Evolutionary conservation across 169 alveolate genomes (phyloP).

Genomic region (Cryptosporidium tyzzeri): DNA sequence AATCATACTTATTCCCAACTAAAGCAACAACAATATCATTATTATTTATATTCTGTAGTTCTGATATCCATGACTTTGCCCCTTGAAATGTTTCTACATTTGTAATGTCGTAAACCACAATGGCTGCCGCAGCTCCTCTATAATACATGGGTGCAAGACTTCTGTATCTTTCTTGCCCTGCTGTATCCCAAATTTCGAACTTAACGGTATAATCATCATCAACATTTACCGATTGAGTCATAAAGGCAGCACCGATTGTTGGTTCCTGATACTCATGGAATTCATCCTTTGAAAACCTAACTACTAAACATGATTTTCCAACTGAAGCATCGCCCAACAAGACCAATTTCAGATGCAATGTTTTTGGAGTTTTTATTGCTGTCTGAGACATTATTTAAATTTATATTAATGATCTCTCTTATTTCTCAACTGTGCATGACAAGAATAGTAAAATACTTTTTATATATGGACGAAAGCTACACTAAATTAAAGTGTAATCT

Average conservation of each 20-base stretch:
- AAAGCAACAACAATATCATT: slow-evolving; percentile 86
- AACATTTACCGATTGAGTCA: slow-evolving; percentile 87
- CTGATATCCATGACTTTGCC: slow-evolving; percentile 91
- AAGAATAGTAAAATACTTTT: not conserved
- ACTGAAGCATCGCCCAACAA: slow-evolving; percentile 93
- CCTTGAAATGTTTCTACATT: slow-evolving; percentile 87
- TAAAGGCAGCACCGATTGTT: slow-evolving; percentile 94
- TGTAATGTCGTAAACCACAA: slow-evolving; percentile 91
- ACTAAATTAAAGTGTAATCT: not conserved
- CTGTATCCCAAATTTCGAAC: slow-evolving; percentile 92
- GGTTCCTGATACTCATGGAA: slow-evolving; percentile 90
- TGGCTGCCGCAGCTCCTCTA: slow-evolving; percentile 94
- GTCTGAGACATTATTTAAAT: slow-evolving; percentile 62
- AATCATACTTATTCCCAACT: slow-evolving; percentile 91
- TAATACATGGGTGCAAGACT: slow-evolving; percentile 91
- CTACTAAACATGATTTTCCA: slow-evolving; percentile 91
- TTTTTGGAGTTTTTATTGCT: slow-evolving; percentile 59
- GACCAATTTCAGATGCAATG: slow-evolving; percentile 86
- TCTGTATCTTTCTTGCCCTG: slow-evolving; percentile 89
- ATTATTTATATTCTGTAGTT: slow-evolving; percentile 86
- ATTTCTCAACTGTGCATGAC: not conserved
- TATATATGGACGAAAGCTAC: not conserved
- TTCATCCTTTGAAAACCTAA: slow-evolving; percentile 86
- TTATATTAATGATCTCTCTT: not conserved
- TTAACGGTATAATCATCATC: slow-evolving; percentile 82